Percentiles rank a stretch among this genome's conserved stretches.
These are phyloP conservation scores for Chlamydomonas reinhardtii DNA, from an alignment of 163 green algal species.

Conservation along the genomic window DNA sequence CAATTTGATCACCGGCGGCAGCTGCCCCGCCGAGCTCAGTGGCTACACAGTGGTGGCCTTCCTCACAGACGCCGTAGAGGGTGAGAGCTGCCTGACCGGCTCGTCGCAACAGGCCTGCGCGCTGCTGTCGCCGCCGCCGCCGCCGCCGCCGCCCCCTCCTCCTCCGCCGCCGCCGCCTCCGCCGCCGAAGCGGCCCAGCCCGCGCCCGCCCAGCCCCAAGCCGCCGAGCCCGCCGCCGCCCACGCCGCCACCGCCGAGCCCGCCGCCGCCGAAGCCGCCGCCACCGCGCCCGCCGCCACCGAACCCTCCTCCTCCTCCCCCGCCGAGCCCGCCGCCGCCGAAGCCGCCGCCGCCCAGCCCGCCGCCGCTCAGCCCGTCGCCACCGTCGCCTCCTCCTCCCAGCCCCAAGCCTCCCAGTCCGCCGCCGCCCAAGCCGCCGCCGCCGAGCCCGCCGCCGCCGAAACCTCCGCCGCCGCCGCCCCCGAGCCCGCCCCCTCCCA, in stretches of 20 bases:
- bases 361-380: constrained; percentile 5
- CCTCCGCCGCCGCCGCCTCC: constrained; percentile 21
- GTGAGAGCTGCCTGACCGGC: not conserved
- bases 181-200: not conserved
- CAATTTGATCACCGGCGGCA: not conserved
- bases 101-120: not conserved
- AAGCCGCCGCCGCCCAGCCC: constrained; percentile 26
- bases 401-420: too few species aligned
- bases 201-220: constrained; percentile 9
- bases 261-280: not conserved
- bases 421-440: too few species aligned
- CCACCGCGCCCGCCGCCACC: constrained; percentile 15
- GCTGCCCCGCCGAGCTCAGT: not conserved
- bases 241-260: constrained; percentile 7
- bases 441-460: not conserved
- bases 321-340: constrained; percentile 8
- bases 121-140: constrained; percentile 1
- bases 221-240: constrained; percentile 31
- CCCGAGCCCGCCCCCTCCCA: not conserved
- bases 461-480: not conserved
- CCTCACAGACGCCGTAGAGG: not conserved
- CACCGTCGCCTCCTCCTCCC: constrained; percentile 13
- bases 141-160: constrained; percentile 33
- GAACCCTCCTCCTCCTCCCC: constrained; percentile 8
- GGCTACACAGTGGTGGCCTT: constrained; percentile 1